phyloP scores from a whole-genome alignment of 2,329 filamentous ascomycete species.

The Colletotrichum lupini region DNA sequence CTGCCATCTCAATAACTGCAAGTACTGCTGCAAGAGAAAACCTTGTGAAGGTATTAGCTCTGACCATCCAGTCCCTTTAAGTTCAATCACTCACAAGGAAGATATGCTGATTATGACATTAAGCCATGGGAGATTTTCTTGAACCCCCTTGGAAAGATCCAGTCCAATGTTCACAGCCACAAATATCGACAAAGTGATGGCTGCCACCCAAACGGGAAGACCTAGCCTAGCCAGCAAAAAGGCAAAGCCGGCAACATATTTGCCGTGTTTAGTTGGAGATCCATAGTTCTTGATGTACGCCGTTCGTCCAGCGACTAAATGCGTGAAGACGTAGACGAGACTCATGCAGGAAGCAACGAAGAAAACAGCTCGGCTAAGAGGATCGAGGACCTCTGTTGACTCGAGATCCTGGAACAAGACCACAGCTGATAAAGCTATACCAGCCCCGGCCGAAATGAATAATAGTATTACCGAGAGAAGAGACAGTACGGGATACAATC shows the following conservation, averaged over 20 bases:
- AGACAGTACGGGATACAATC: slow-evolving; percentile 21
- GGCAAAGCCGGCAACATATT: slow-evolving; percentile 19
- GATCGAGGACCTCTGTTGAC: slow-evolving; percentile 20
- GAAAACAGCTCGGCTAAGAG: slow-evolving; percentile 28
- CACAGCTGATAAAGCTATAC: slow-evolving; percentile 19
- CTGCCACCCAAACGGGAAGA: slow-evolving; percentile 22
- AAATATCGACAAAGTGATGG: slow-evolving; percentile 25
- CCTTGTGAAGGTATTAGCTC: not conserved
- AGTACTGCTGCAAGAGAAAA: slow-evolving; percentile 17
- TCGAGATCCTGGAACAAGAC: slow-evolving; percentile 19
- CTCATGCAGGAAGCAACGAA: slow-evolving; percentile 30
- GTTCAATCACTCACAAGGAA: slow-evolving; percentile 12
- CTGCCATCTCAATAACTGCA: slow-evolving; percentile 26
- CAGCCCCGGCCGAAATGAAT: slow-evolving; percentile 16
- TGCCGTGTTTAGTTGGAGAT: not conserved
- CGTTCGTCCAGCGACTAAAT: slow-evolving; percentile 2
- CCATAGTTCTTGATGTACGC: slow-evolving; percentile 8
- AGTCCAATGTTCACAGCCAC: slow-evolving; percentile 27
- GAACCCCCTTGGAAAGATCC: slow-evolving; percentile 22
- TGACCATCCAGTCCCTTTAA: accelerated
- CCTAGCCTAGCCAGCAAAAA: slow-evolving; percentile 25
- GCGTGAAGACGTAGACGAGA: slow-evolving; percentile 21
- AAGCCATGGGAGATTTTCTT: slow-evolving; percentile 22
- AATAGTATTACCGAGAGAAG: slow-evolving; percentile 16
- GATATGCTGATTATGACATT: slow-evolving; percentile 29